These are phyloP conservation scores for Gypsophila paniculata DNA, from an alignment of 179 eudicot genomes.

Conservation along the genomic window DNA sequence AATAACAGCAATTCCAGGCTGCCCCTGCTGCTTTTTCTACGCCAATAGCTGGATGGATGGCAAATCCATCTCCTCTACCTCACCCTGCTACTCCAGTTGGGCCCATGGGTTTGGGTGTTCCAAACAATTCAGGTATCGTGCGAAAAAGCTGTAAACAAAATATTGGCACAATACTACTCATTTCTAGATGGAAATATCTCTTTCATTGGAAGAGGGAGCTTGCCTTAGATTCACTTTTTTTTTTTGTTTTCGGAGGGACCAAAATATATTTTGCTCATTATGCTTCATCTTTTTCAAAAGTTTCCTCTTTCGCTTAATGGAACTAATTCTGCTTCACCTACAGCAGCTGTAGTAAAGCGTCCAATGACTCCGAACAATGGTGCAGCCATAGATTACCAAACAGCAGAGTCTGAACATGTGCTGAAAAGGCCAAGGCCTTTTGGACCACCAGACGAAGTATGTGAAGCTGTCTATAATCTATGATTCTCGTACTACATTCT, in stretches of 20 bases:
- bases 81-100: conserved; percentile 76
- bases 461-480: conserved; percentile 21
- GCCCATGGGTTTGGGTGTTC: conserved; percentile 60
- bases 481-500: background rate
- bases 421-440: conserved; percentile 70
- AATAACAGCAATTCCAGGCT: conserved; percentile 62
- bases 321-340: conserved; percentile 3
- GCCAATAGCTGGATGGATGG: conserved; percentile 79
- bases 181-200: background rate
- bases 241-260: background rate
- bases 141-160: background rate
- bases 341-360: conserved; percentile 55
- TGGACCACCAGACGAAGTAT: conserved; percentile 71
- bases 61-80: conserved; percentile 61
- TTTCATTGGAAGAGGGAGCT: background rate
- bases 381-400: conserved; percentile 73
- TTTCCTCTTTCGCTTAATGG: conserved; percentile 24
- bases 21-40: conserved; percentile 59
- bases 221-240: background rate
- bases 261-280: background rate
- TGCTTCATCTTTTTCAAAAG: background rate
- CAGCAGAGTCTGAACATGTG: conserved; percentile 81
- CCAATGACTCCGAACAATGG: conserved; percentile 66
- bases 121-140: conserved; percentile 58
- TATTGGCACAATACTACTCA: background rate